These are phyloP conservation scores for Trichosporon inkin DNA, from an alignment of 1,284 basidiomycete genomes.

Conservation along the genomic window DNA sequence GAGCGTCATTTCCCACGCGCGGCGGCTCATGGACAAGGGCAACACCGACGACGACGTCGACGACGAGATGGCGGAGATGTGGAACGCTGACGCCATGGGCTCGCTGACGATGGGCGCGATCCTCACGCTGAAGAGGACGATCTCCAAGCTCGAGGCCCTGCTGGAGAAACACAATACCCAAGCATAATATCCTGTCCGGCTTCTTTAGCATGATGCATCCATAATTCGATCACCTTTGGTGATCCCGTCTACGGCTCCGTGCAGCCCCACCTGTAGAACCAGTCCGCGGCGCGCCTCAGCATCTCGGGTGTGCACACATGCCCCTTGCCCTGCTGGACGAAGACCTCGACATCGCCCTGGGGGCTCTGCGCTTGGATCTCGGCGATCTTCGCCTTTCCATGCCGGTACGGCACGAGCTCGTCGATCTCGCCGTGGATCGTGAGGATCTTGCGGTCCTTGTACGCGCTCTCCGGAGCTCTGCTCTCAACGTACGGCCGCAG, in stretches of 20 bases:
- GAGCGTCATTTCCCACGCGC: conserved; percentile 65
- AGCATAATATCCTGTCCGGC: not conserved
- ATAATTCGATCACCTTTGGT: too few relatives aligned
- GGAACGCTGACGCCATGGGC: conserved; percentile 61
- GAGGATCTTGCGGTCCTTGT: conserved; percentile 64
- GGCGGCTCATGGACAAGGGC: conserved; percentile 60
- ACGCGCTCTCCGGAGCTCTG: conserved; percentile 56
- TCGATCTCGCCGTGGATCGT: conserved; percentile 58
- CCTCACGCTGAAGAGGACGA: conserved; percentile 57
- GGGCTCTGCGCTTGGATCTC: conserved; percentile 24
- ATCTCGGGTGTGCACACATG: conserved; percentile 50
- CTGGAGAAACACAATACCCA: not conserved
- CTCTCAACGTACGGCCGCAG: conserved; percentile 55
- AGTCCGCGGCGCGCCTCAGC: conserved; percentile 44
- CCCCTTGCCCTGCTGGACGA: conserved; percentile 45
- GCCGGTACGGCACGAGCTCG: conserved; percentile 39
- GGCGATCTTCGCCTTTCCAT: conserved; percentile 38
- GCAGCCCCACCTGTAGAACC: conserved; percentile 46
- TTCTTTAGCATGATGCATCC: not conserved
- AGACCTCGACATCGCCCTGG: conserved; percentile 36
- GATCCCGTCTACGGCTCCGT: conserved; percentile 16
- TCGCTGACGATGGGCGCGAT: conserved; percentile 74
- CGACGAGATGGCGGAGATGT: conserved; percentile 50
- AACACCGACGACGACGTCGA: conserved; percentile 44
- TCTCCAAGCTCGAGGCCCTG: not conserved